A percentile compares a stretch with the other conserved stretches of the same genome.
phyloP scores from a whole-genome alignment of 805 yeast genomes.

The Candida coquimbonensis region DNA sequence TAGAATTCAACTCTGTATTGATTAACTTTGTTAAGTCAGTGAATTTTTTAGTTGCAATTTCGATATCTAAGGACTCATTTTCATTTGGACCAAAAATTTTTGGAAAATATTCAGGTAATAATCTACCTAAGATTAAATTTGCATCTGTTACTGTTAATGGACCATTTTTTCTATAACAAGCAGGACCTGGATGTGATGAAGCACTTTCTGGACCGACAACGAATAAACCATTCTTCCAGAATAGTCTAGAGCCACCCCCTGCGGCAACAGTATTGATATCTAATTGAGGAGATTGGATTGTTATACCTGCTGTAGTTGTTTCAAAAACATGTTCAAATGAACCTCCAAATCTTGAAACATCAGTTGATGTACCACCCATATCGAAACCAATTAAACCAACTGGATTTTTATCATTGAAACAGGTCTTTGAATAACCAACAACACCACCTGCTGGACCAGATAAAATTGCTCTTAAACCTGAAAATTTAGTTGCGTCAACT shows the following conservation, averaged over 20 bases:
- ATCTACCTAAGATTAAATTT: conserved; percentile 62
- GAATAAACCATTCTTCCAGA: conserved; percentile 66
- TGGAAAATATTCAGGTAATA: conserved; percentile 71
- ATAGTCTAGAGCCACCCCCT: conserved; percentile 70
- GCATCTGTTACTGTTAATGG: conserved; percentile 85
- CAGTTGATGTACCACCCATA: conserved; percentile 91
- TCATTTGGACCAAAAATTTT: conserved; percentile 79
- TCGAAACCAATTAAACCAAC: conserved; percentile 76
- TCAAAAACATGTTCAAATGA: conserved; percentile 74
- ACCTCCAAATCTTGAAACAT: conserved; percentile 72
- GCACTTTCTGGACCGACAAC: conserved; percentile 86
- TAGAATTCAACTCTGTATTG: conserved; percentile 35
- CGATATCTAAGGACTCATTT: conserved; percentile 58
- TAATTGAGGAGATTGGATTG: conserved; percentile 78
- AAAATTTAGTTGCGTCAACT: conserved; percentile 73
- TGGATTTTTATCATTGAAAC: conserved; percentile 47
- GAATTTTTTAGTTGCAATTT: conserved; percentile 44
- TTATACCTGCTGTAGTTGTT: conserved; percentile 76
- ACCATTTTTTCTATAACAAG: conserved; percentile 79
- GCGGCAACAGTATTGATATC: conserved; percentile 82
- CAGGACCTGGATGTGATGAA: conserved; percentile 85
- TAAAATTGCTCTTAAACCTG: conserved; percentile 81
- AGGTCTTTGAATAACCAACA: conserved; percentile 85
- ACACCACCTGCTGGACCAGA: conserved; percentile 99
- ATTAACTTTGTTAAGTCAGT: conserved; percentile 46